These are phyloP conservation scores for Umbilicus rupestris DNA, from an alignment of 164 flowering plant species.

Conservation along the genomic window DNA sequence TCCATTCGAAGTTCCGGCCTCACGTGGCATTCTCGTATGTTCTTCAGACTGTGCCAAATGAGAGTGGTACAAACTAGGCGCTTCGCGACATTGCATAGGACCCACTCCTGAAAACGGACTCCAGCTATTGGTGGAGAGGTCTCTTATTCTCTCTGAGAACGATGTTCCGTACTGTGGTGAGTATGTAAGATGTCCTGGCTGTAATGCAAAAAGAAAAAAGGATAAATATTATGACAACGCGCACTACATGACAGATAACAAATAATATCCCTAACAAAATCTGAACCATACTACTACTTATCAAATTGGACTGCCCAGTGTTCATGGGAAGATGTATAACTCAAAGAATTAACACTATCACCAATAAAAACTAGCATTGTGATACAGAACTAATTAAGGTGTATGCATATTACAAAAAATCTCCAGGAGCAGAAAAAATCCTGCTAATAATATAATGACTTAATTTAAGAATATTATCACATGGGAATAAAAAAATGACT, in stretches of 20 bases:
- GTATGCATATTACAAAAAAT: too few species aligned
- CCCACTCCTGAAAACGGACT: constrained; percentile 45
- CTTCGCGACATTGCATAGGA: constrained; percentile 57
- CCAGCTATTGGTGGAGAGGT: constrained; percentile 51
- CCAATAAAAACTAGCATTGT: too few species aligned
- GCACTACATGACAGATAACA: background rate
- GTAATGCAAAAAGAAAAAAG: background rate
- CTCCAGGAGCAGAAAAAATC: too few species aligned
- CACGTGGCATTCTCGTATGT: constrained; percentile 34
- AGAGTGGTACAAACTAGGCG: constrained; percentile 41
- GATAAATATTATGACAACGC: background rate
- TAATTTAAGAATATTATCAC: too few species aligned
- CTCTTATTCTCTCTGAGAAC: constrained; percentile 48
- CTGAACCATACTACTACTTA: too few species aligned
- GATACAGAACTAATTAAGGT: too few species aligned
- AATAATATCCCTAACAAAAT: background rate
- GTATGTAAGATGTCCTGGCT: background rate
- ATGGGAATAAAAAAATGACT: too few species aligned
- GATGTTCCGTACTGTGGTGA: constrained; percentile 22
- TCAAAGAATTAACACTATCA: too few species aligned
- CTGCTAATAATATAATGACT: too few species aligned
- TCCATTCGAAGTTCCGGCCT: constrained; percentile 29
- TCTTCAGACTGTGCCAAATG: constrained; percentile 33
- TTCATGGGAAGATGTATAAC: too few species aligned
- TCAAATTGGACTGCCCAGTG: too few species aligned